phyloP scores from a whole-genome alignment of 2,329 filamentous ascomycete species.

The Blumeria hordei region DNA sequence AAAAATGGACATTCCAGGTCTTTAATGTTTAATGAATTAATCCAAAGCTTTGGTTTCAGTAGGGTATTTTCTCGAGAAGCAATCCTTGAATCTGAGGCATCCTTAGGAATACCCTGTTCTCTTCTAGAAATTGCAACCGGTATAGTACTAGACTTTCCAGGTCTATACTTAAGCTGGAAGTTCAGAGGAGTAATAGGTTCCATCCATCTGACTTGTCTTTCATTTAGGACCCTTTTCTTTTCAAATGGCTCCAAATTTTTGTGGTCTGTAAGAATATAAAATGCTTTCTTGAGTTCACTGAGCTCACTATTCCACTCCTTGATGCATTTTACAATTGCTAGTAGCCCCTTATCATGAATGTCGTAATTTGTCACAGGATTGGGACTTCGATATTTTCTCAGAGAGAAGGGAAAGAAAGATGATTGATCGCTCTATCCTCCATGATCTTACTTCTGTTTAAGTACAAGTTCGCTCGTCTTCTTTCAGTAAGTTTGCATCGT shows the following conservation, averaged over 20 bases:
- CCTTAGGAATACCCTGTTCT: neutral
- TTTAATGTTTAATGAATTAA: neutral
- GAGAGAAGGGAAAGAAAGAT: too few relatives aligned
- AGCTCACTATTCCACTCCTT: conserved; percentile 1
- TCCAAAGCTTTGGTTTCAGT: neutral
- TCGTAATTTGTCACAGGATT: too few relatives aligned
- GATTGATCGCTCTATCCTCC: too few relatives aligned
- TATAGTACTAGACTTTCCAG: neutral
- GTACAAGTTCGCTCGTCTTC: too few relatives aligned
- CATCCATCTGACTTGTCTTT: neutral
- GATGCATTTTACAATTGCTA: neutral
- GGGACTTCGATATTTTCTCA: too few relatives aligned
- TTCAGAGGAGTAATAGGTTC: neutral
- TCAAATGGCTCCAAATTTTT: neutral
- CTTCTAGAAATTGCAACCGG: neutral
- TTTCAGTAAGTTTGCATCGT: too few relatives aligned
- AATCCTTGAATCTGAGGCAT: neutral
- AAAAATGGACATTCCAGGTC: neutral
- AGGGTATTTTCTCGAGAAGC: neutral
- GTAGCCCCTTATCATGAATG: neutral
- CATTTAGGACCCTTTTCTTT: neutral
- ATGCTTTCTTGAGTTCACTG: neutral
- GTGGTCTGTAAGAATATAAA: neutral
- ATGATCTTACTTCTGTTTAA: too few relatives aligned
- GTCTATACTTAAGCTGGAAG: neutral